Evolutionary conservation across 495 filamentous ascomycete genomes (phyloP), one percentile per base, ranked within the genome.

Genomic region (Ascodesmis nigricans): DNA sequence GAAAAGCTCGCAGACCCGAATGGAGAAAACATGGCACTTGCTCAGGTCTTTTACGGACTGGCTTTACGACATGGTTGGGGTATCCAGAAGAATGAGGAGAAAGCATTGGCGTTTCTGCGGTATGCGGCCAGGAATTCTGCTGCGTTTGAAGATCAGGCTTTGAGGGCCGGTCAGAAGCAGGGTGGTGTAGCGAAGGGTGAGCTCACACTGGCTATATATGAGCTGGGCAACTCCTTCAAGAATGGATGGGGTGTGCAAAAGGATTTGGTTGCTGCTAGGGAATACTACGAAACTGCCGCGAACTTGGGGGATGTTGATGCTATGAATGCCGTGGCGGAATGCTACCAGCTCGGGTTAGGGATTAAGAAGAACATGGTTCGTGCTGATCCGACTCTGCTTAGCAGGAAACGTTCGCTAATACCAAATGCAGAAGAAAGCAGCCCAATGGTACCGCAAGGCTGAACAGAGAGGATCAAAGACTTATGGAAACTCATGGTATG

Each of bases 281-380:
- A 87, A 62, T 95, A 93, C 55, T 95, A 93, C 57, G 82, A 95
- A 56, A 91, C 81, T 18, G 87, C 87, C 15, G 87, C 87, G 25
- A 93, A 95, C 43, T 56, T 99, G 36, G 84, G 84, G 29, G 87
- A 99, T 55, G 76, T 76, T 24, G 87, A 99, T 61, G 90, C 84
- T 29, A 92, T 93, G 82, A 91, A 92, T 53, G 83, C 92, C 53
- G 74, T 75, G 44, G 87, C 75, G 16, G 90, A 82, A 80, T 99
- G 90, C 57, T 95, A 90, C 60, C 54, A 84, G 13, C 77, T 91
- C 49, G 87, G 87, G 8, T 91, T 90, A 55, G 87, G 87, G 16
- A 78, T 76, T 38, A 81, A 78, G 56, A 99, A 95, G 56, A 80
- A 95, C 58, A 92, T 90, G 77, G 87, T 93, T 59, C 53, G 78